Percentiles rank a stretch among this genome's conserved stretches.
phyloP scores from a whole-genome alignment of 2,329 filamentous ascomycete genomes.

The Alternaria rosae region DNA sequence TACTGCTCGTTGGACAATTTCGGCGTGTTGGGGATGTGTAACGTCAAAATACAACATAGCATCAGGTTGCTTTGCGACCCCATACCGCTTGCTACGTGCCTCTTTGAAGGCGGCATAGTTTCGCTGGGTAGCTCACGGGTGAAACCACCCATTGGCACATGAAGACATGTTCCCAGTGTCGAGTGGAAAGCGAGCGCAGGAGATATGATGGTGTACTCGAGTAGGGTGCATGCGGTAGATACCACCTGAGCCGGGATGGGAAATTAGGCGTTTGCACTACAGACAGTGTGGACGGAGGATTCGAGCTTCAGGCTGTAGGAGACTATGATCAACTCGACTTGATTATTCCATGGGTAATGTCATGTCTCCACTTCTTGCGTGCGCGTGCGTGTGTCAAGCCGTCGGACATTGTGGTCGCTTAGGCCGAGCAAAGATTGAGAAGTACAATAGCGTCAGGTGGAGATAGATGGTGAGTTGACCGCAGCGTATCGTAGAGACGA shows the following conservation, averaged over 20 bases:
- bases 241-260: slow-evolving; percentile 37
- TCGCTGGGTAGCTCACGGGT: neutral
- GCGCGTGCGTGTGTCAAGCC: slow-evolving; percentile 35
- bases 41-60: slow-evolving; percentile 19
- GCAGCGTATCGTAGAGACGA: slow-evolving; percentile 3
- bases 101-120: neutral
- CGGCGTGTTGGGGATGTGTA: slow-evolving; percentile 9
- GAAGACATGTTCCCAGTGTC: neutral
- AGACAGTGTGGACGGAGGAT: neutral
- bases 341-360: slow-evolving; percentile 1
- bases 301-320: slow-evolving; percentile 5
- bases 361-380: slow-evolving; percentile 22
- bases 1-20: neutral
- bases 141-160: slow-evolving; percentile 1
- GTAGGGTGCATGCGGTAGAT: slow-evolving; percentile 25
- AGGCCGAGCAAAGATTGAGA: slow-evolving; percentile 6
- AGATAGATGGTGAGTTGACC: neutral
- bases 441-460: slow-evolving; percentile 3
- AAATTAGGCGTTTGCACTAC: slow-evolving; percentile 21
- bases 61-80: slow-evolving; percentile 5
- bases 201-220: slow-evolving; percentile 16
- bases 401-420: slow-evolving; percentile 28
- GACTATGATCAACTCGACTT: slow-evolving; percentile 24
- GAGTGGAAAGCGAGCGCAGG: slow-evolving; percentile 7
- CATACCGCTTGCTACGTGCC: slow-evolving; percentile 1